Percentiles rank a stretch among this genome's conserved stretches.
phyloP scores from a whole-genome alignment of 148 eudicot genomes.

The Pouteria glomerata region DNA sequence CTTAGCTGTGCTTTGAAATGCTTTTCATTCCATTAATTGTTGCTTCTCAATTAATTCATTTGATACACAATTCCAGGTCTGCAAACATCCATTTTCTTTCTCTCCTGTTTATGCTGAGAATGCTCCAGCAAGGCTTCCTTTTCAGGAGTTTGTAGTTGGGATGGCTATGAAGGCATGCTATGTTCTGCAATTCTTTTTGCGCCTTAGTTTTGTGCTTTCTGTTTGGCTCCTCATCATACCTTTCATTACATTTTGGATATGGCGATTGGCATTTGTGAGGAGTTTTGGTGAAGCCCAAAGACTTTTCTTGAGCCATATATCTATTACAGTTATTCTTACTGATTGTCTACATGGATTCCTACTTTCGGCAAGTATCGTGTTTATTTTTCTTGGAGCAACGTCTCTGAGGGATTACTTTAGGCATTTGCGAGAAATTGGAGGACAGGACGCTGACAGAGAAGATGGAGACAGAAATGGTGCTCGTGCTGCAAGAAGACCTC shows the following conservation, averaged over 20 bases:
- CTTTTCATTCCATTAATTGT: not conserved
- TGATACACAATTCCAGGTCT: slow-evolving; percentile 56
- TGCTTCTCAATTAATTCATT: not conserved
- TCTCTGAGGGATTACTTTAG: slow-evolving; percentile 92
- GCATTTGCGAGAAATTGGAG: slow-evolving; percentile 83
- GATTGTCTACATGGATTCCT: slow-evolving; percentile 97
- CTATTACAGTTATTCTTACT: slow-evolving; percentile 68
- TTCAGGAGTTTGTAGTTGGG: slow-evolving; percentile 78
- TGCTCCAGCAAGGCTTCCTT: slow-evolving; percentile 92
- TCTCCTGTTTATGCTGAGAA: slow-evolving; percentile 93
- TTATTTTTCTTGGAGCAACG: slow-evolving; percentile 91
- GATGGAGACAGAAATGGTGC: slow-evolving; percentile 93
- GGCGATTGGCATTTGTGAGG: slow-evolving; percentile 90
- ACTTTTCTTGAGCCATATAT: slow-evolving; percentile 77
- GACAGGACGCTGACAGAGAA: slow-evolving; percentile 86
- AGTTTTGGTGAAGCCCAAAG: slow-evolving; percentile 77
- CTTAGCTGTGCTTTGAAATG: not conserved
- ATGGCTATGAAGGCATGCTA: slow-evolving; percentile 83
- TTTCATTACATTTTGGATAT: slow-evolving; percentile 94
- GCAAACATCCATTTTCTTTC: slow-evolving; percentile 93
- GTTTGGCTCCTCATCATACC: slow-evolving; percentile 97
- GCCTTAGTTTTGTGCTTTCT: slow-evolving; percentile 88
- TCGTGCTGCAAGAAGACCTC: slow-evolving; percentile 78
- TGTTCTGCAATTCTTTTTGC: slow-evolving; percentile 82
- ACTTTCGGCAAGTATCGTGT: slow-evolving; percentile 91